Base-by-base conservation (phyloP, 441 rosid species). In the Syzygium syzygioides region DNA sequence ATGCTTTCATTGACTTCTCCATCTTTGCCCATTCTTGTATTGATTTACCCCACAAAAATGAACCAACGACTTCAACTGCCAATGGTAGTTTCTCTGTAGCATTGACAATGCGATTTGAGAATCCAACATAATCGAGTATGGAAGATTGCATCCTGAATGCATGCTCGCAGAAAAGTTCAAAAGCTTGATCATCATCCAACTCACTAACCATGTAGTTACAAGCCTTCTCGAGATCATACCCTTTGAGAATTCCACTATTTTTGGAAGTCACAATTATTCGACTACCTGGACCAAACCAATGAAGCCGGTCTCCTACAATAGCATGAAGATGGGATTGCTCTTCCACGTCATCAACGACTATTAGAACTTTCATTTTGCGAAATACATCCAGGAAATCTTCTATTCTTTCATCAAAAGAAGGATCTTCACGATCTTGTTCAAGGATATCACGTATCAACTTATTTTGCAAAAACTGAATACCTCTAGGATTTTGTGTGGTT, bases 191-290 rank as follows among this genome's bases (percentile, higher is more conserved):
- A 0, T 20, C 50, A 0, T 71, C 80, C 80, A 71, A 37, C 15
- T 1, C 9, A 71, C 0, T 0, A 20, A 71, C 17, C 9, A 0
- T 20, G 80, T 11, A 37, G 9, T 0, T 37, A 0, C 0, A 0
- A 71, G 28, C 50, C 50, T 11, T 71, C 0, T 20, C 9, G 1
- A 14, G 1, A 1, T 20, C 28, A 11, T 10, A 71, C 28, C 0
- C 50, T 37, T 37, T 1, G 9, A 71, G 50, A 71, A 71, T 71
- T 71, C 0, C 28, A 0, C 0, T 0, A 37, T 20, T 71, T 5
- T 71, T 0, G 0, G 80, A 71, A 71, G 80, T 71, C 80, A 71
- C 28, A 9, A 71, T 71, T 71, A 71, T 3, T 37, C 50, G 80
- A 10, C 50, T 71, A 10, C 80, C 50, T 19, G 50, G 50, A 71